A percentile compares a stretch with the other conserved stretches of the same genome.
These are phyloP conservation scores for Dendrobium huoshanense DNA, from an alignment of 106 monocot genomes.

Conservation along the genomic window DNA sequence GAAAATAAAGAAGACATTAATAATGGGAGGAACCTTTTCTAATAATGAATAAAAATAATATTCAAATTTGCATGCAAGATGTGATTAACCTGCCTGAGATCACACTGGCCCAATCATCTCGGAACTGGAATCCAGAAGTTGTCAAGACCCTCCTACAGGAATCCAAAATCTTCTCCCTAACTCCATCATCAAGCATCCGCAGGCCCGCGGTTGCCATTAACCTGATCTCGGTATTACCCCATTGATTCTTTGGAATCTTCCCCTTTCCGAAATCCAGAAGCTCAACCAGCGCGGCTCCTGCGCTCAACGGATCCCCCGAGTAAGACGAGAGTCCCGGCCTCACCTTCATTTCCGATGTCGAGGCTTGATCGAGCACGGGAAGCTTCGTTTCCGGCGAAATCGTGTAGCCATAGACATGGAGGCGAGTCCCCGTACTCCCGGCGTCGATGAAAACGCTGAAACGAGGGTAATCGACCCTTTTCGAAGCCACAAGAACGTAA, in stretches of 20 bases:
- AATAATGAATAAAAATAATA: too few relatives aligned
- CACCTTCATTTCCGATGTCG: constrained; percentile 49
- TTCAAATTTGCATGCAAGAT: neutral
- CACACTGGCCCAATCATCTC: constrained; percentile 68
- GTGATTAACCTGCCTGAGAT: constrained; percentile 69
- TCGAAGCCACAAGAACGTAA: constrained; percentile 15
- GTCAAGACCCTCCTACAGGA: constrained; percentile 67
- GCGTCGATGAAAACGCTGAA: constrained; percentile 67
- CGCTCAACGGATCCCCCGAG: constrained; percentile 28
- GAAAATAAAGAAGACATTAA: neutral
- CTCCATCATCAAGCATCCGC: constrained; percentile 47
- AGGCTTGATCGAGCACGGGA: constrained; percentile 33
- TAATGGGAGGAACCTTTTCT: neutral
- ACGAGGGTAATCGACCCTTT: neutral
- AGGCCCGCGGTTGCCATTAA: constrained; percentile 86
- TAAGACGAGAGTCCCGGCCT: constrained; percentile 68
- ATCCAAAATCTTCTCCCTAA: constrained; percentile 53
- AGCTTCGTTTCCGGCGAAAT: neutral
- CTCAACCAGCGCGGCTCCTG: constrained; percentile 41
- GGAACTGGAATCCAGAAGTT: constrained; percentile 56
- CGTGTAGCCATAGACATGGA: constrained; percentile 54
- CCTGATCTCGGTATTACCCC: constrained; percentile 62
- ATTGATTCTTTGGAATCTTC: constrained; percentile 40
- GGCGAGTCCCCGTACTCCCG: constrained; percentile 84
- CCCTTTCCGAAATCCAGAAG: constrained; percentile 67